Evolutionary conservation across 2,329 filamentous ascomycete species (phyloP), one percentile per base, ranked within the genome.

Genomic region (Cyphellophora attinorum): DNA sequence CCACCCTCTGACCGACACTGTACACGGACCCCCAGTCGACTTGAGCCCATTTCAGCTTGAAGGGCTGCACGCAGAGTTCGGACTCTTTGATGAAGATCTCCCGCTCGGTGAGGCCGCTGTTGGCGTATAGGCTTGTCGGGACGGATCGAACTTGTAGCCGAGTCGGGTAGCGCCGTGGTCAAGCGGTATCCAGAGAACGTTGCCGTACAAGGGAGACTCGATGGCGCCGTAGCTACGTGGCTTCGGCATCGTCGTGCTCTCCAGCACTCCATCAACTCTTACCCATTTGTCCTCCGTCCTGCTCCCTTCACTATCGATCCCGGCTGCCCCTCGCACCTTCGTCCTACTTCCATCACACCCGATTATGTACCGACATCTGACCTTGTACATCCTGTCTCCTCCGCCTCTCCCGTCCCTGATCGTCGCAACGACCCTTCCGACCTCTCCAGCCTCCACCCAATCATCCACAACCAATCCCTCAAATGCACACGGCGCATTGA

Each of bases 161-260:
- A 74, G 70, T 5, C 70, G 59, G 1, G 67, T 71, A 0, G 61
- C 64, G 3, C 67, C 68, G 37, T 67, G 64, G 44, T 74, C 71
- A 0, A 74, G 52, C 3, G 65, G 61, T 3, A 62, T 67, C 69
- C 68, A 74, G 0, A 74, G 55, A 0, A 74, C 66, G 37, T 72
- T 72, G 3, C 70, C 69, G 43, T 73, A 68, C 0, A 64, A 67
- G 0, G 59, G 59, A 15, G 58, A 65, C 45, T 74, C 69, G 29
- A 73, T 67, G 0, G 67, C 58, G 19, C 65, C 64, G 41, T 71
- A 66, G 1, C 57, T 55, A 29, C 67, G 51, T 10, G 59, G 57
- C 23, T 67, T 64, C 0, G 70, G 69, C 46, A 72, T 52, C 38
- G 68, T 59, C 0, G 66, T 70, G 18, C 32, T 35, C 39, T 63